These are phyloP conservation scores for Flaveria trinervia DNA, from an alignment of 129 eudicot species.

Conservation along the genomic window DNA sequence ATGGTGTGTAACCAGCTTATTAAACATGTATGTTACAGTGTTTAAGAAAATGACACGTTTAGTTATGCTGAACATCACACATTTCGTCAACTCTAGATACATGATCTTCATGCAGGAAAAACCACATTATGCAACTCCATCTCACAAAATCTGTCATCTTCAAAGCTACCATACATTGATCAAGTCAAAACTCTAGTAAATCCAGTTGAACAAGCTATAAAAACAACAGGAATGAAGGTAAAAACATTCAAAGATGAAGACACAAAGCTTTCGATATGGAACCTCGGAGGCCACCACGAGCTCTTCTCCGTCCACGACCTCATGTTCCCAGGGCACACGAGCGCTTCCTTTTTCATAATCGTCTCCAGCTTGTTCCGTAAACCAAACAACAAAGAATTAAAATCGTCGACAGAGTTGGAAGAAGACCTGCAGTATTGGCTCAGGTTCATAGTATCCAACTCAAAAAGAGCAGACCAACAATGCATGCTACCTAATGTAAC, in stretches of 20 bases:
- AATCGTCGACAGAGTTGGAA: constrained; percentile 62
- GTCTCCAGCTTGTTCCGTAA: constrained; percentile 65
- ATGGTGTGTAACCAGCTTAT: no score
- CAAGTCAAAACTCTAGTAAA: constrained; percentile 70
- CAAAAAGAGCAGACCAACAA: constrained; percentile 72
- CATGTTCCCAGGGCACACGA: constrained; percentile 90
- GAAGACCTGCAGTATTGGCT: constrained; percentile 93
- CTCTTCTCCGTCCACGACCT: constrained; percentile 72
- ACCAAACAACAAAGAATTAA: constrained; percentile 68
- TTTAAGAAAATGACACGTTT: no score
- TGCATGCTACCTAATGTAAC: constrained; percentile 90
- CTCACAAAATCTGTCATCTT: constrained; percentile 56
- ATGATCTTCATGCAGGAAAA: constrained; percentile 61
- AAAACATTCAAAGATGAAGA: constrained; percentile 70
- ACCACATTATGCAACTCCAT: constrained; percentile 76
- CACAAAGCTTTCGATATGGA: constrained; percentile 82
- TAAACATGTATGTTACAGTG: no score
- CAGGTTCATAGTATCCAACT: constrained; percentile 81
- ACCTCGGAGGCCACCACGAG: constrained; percentile 84
- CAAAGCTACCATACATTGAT: constrained; percentile 67
- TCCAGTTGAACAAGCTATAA: constrained; percentile 86
- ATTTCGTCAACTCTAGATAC: background rate
- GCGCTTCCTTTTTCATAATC: constrained; percentile 68
- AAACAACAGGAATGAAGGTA: constrained; percentile 65
- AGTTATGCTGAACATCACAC: no score